Evolutionary conservation across 345 rosid genomes (phyloP).

Genomic region (Salix brachista): DNA sequence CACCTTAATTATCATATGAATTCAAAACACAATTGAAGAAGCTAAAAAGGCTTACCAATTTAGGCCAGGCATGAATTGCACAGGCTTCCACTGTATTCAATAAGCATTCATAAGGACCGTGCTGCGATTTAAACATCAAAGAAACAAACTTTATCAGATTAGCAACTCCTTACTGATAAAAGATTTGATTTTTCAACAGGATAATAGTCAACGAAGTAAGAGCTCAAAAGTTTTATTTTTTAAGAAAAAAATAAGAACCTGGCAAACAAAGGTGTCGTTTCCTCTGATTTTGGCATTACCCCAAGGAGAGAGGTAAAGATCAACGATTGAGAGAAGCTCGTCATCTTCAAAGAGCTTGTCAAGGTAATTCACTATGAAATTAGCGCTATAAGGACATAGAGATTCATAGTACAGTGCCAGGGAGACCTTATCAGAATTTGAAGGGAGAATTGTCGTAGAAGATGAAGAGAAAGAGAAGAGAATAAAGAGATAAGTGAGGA

Average conservation of each 20-base stretch:
- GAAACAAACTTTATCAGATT: not conserved
- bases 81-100: slow-evolving; percentile 90
- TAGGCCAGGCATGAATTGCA: slow-evolving; percentile 52
- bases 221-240: not conserved
- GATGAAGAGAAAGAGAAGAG: slow-evolving; percentile 12
- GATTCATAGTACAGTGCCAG: slow-evolving; percentile 71
- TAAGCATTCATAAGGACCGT: slow-evolving; percentile 73
- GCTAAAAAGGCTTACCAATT: not conserved
- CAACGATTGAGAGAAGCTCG: slow-evolving; percentile 61
- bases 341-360: slow-evolving; percentile 40
- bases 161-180: not conserved
- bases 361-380: slow-evolving; percentile 57
- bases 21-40: not conserved
- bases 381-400: slow-evolving; percentile 71
- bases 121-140: slow-evolving; percentile 45
- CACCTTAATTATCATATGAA: not conserved
- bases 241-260: slow-evolving; percentile 36
- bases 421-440: slow-evolving; percentile 41
- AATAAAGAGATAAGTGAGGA: slow-evolving; percentile 12
- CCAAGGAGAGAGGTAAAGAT: slow-evolving; percentile 76
- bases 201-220: not conserved
- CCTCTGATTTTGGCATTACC: slow-evolving; percentile 60
- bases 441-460: not conserved
- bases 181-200: not conserved
- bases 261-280: slow-evolving; percentile 62